Evolutionary conservation across 306 rosid species (phyloP).

Genomic region (Dalbergia oliveri): DNA sequence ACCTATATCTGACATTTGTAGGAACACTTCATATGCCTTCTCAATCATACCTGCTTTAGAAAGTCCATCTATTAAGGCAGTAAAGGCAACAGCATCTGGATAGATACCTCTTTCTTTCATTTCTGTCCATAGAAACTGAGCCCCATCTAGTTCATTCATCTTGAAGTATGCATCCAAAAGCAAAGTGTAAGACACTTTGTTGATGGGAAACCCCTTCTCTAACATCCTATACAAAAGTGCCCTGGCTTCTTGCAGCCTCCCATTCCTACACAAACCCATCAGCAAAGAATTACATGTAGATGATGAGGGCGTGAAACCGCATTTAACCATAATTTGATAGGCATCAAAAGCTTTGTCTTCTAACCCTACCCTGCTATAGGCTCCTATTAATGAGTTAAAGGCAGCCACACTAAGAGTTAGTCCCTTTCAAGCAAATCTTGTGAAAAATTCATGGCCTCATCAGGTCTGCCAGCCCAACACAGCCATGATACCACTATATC

Average conservation of each 20-base stretch:
- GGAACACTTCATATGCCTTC: constrained; percentile 60
- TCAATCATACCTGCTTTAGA: constrained; percentile 68
- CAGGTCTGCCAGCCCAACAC: constrained; percentile 76
- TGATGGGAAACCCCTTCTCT: constrained; percentile 70
- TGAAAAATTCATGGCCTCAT: constrained; percentile 62
- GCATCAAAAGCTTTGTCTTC: constrained; percentile 67
- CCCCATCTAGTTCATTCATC: constrained; percentile 64
- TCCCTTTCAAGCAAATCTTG: constrained; percentile 71
- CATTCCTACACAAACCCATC: constrained; percentile 69
- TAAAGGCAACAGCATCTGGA: constrained; percentile 75
- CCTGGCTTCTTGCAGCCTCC: constrained; percentile 69
- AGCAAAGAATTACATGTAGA: constrained; percentile 74
- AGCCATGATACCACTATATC: constrained; percentile 65
- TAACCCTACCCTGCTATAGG: constrained; percentile 71
- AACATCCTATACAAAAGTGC: constrained; percentile 63
- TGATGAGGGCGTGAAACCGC: constrained; percentile 68
- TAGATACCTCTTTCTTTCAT: constrained; percentile 65
- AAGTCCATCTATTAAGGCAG: constrained; percentile 84
- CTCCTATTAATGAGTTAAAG: constrained; percentile 76
- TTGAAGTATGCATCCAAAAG: constrained; percentile 75
- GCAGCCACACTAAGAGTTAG: constrained; percentile 64
- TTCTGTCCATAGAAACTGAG: constrained; percentile 74
- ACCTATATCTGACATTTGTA: constrained; percentile 67
- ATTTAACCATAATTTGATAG: constrained; percentile 60
- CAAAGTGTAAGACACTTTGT: constrained; percentile 66